Conservation (phyloP, 306 rosid genomes). For the Sindora glabra region DNA sequence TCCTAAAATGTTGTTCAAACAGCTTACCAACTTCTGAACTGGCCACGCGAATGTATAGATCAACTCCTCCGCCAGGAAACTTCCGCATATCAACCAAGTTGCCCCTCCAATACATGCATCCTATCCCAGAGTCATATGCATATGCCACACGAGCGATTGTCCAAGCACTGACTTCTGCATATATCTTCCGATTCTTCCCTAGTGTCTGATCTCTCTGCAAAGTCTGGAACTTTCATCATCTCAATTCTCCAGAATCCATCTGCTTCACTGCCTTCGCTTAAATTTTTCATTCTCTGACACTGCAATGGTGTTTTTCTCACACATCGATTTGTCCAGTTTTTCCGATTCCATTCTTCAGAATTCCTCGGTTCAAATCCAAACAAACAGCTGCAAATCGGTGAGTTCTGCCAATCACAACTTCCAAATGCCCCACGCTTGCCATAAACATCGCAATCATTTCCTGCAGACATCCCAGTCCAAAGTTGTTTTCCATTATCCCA, state of each 20-base stretch:
- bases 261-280: background rate
- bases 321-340: constrained; percentile 17
- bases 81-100: background rate
- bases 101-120: background rate
- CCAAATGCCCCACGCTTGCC: constrained; percentile 14
- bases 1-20: background rate
- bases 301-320: background rate
- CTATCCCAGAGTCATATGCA: background rate
- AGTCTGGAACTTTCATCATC: constrained; percentile 14
- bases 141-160: background rate
- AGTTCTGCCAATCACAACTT: background rate
- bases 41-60: background rate
- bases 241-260: constrained; percentile 14
- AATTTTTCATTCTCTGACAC: constrained; percentile 14
- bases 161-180: background rate
- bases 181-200: background rate
- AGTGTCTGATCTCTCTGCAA: background rate
- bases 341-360: background rate
- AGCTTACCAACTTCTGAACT: background rate
- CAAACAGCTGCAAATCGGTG: constrained; percentile 22
- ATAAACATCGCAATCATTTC: constrained; percentile 11
- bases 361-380: constrained; percentile 20
- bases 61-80: background rate
- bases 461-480: background rate
- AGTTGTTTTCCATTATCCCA: background rate